Evolutionary conservation across 208 protist species (phyloP), one percentile per base, ranked within the genome.

Genomic region (Acanthamoeba rhysodes): DNA sequence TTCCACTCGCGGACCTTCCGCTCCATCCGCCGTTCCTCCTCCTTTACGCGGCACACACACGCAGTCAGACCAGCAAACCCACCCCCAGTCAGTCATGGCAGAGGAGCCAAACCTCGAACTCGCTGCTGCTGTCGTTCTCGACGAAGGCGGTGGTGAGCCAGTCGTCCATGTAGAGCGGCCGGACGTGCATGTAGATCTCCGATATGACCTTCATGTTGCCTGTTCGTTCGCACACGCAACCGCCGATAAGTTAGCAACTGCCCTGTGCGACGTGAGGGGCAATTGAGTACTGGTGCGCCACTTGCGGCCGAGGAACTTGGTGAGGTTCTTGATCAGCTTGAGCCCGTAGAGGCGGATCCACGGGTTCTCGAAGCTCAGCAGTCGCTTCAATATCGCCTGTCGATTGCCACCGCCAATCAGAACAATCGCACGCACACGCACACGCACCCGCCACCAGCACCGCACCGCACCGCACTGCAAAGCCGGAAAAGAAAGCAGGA

Each of bases 141-240:
- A 85, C 90, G 84, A 94, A 94, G 22, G 18, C 18, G 5, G 90
- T 94, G 0, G 64, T 66, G n/a, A 94, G 72, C 90, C 90, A 94
- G 70, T 94, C 90, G 72, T 94, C 90, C 90, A 94, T 94, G 70
- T 84, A 84, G 12, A 84, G n/a, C n/a, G 68, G 72, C 8, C 53
- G 90, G 9, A 94, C 64, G 29, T 84, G 62, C 90, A 94, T 78
- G 90, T 94, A 94, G 10, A 94, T 37, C 55, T 94, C 90, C n/a
- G 90, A 84, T 32, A 94, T 94, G 16, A 94, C 37, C 68, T 94
- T 94, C 90, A 94, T 94, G 55, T 94, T 94, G 53, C 68, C 90
- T 94, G 66, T n/a, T 29, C 32, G 22, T n/a, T 20, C 0, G 50
- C 37, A 41, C n/a, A 45, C 34, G 16, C 10, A 1, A 24, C 12